phyloP scores from a whole-genome alignment of 345 rosid species.

The Ceriops zippeliana region DNA sequence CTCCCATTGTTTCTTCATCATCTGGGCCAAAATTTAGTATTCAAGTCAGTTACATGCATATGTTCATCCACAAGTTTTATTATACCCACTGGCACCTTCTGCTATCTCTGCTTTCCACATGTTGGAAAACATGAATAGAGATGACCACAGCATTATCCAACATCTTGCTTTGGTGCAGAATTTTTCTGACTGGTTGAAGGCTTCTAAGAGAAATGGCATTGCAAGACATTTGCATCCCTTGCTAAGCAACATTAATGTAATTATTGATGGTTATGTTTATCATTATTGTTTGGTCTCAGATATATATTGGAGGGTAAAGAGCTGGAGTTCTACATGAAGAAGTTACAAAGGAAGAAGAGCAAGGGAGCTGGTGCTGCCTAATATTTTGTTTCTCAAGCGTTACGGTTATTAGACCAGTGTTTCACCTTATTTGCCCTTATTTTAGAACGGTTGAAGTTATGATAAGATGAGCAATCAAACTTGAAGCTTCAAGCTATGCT shows the following conservation, averaged over 20 bases:
- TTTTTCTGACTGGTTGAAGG: not conserved
- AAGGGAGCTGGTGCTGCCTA: conserved; percentile 68
- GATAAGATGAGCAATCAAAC: conserved; percentile 2
- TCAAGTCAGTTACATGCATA: not conserved
- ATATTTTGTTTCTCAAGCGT: conserved; percentile 6
- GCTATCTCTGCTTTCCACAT: not conserved
- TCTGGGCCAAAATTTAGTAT: not conserved
- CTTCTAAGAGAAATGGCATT: not conserved
- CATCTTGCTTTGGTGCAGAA: not conserved
- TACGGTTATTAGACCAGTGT: not conserved
- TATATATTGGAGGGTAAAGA: conserved; percentile 71
- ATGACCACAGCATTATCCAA: not conserved
- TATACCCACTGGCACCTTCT: not conserved
- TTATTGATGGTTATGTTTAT: not conserved
- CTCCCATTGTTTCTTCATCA: not conserved
- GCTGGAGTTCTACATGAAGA: conserved; percentile 75
- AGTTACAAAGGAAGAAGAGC: conserved; percentile 86
- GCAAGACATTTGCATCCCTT: not conserved
- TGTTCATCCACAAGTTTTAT: too few species aligned
- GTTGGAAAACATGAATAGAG: not conserved
- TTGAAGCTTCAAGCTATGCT: not conserved
- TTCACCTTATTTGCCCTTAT: too few species aligned
- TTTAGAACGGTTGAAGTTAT: not conserved
- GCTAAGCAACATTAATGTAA: too few species aligned
- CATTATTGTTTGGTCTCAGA: conserved; percentile 20